Evolutionary conservation across 2,329 filamentous ascomycete species (phyloP).

Genomic region (Scedosporium dehoogii): DNA sequence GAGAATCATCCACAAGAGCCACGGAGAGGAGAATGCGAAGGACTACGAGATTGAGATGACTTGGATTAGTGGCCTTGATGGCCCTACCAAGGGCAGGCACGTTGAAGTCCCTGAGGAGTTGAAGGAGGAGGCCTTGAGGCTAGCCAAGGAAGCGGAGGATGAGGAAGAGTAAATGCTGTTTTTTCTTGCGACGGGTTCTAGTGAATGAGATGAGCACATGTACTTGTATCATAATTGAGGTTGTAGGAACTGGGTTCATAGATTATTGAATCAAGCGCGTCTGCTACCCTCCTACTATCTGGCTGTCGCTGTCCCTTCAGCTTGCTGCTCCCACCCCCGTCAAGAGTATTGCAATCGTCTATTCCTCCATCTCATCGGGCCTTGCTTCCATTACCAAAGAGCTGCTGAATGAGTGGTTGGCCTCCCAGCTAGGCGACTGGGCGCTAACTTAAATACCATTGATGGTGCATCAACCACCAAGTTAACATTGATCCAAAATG

Average conservation of each 20-base stretch:
- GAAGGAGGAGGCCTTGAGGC: slow-evolving; percentile 80
- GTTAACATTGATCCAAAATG: background rate
- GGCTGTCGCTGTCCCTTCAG: background rate
- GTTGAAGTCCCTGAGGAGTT: slow-evolving; percentile 88
- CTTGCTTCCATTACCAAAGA: no score
- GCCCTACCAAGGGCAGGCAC: slow-evolving; percentile 86
- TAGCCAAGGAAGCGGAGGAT: slow-evolving; percentile 84
- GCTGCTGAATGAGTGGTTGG: no score
- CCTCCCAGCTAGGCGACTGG: no score
- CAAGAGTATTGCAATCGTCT: no score
- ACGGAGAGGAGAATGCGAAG: slow-evolving; percentile 99
- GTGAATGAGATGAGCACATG: slow-evolving; percentile 3
- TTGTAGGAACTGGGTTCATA: slow-evolving; percentile 6
- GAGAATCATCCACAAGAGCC: slow-evolving; percentile 91
- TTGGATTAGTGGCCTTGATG: slow-evolving; percentile 80
- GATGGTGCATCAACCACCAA: background rate
- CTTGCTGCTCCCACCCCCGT: no score
- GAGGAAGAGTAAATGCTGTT: slow-evolving; percentile 52
- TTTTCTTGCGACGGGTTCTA: background rate
- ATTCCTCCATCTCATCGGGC: no score
- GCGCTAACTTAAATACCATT: no score
- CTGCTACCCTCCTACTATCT: background rate
- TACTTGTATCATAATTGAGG: slow-evolving; percentile 5
- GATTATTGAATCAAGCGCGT: slow-evolving; percentile 5
- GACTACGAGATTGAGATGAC: slow-evolving; percentile 99